Evolutionary conservation across 108 stramenopile genomes (phyloP), one percentile per base, ranked within the genome.

Genomic region (Cyclotella distinguenda): DNA sequence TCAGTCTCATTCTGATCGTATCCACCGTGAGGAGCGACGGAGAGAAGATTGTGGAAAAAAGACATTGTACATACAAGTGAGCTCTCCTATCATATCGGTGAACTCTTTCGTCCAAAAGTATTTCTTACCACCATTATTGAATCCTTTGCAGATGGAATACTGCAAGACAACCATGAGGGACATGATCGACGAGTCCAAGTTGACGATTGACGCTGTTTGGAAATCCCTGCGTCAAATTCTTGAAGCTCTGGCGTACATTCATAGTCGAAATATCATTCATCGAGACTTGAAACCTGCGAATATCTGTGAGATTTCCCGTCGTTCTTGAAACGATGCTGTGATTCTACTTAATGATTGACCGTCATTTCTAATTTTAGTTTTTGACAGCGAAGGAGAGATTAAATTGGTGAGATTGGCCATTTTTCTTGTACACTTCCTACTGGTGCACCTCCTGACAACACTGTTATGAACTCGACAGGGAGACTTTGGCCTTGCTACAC

Each of bases 231-330:
- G 85, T 9, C 91, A 93, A 52, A 93, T 87, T 36, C 66, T 93
- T 18, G 91, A 93, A 62, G 91, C 88, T 28, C 60, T 93, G 21
- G 68, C 62, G 0, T 93, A 93, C 54, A 84, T 93, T 26, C 91
- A 93, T 61, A 57, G 72, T 15, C 64, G 60, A 19, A 66, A 81
- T 16, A 74, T 89, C 32, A 88, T 90, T 32, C 88, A 88, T 68
- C 70, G 87, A 13, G 90, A 88, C 60, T 40, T 90, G 1, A 73
- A 68, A 60, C 71, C 66, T 34, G 71, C 72, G 38, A 67, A 74
- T 60, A 42, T 38, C 12, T 38, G 8, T 12, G 10, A 10, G 8
- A 12, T 10, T 38, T 10, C 38, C 38, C 10, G n/a, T n/a, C n/a
- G n/a, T n/a, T n/a, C n/a, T n/a, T n/a, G n/a, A n/a, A n/a, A n/a